Evolutionary conservation across 2,329 filamentous ascomycete species (phyloP).

Genomic region (Trichoderma atroviride): DNA sequence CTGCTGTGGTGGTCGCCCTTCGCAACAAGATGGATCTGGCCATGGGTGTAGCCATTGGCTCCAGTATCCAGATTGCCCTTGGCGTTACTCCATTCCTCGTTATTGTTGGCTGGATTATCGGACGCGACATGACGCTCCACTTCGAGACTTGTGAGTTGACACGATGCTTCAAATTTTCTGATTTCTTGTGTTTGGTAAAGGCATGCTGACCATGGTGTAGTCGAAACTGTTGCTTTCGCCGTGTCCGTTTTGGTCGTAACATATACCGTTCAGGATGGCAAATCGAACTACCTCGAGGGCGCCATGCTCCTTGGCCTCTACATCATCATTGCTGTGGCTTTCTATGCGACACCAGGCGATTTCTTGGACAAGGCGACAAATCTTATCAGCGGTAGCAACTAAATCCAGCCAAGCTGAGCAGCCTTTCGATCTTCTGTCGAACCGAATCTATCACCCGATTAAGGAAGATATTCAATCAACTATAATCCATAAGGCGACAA

Average conservation of each 20-base stretch:
- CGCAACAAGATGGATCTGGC: slow-evolving; percentile 76
- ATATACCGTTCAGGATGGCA: slow-evolving; percentile 78
- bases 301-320: slow-evolving; percentile 65
- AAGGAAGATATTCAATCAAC: background rate
- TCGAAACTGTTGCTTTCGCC: slow-evolving; percentile 78
- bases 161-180: background rate
- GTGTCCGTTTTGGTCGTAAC: slow-evolving; percentile 75
- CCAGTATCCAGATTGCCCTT: slow-evolving; percentile 79
- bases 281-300: slow-evolving; percentile 82
- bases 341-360: slow-evolving; percentile 57
- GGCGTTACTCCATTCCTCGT: slow-evolving; percentile 81
- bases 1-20: slow-evolving; percentile 75
- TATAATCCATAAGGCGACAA: background rate
- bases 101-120: slow-evolving; percentile 77
- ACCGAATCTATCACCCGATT: background rate
- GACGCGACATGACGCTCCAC: slow-evolving; percentile 72
- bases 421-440: background rate
- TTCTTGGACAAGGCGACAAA: slow-evolving; percentile 46
- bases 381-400: slow-evolving; percentile 5
- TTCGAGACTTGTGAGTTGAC: slow-evolving; percentile 63
- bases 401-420: background rate
- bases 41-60: slow-evolving; percentile 80
- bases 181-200: background rate
- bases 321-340: slow-evolving; percentile 62
- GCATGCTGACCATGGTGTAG: slow-evolving; percentile 38